Base-by-base conservation (phyloP, 495 filamentous ascomycete genomes). In the Penicillium robsamsonii region DNA sequence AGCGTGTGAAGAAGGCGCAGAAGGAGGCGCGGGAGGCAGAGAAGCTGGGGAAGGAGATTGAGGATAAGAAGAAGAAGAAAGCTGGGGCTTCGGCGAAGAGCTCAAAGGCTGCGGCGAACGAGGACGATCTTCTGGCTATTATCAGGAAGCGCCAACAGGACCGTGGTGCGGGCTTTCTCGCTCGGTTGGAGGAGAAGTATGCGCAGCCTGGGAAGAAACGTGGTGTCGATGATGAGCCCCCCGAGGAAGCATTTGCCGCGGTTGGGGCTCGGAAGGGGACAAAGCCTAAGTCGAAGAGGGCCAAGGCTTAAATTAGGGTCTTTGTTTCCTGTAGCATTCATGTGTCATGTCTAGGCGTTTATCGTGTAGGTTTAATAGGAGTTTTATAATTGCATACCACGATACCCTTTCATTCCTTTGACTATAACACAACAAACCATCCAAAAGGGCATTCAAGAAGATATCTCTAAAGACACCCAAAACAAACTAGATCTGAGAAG, bases 1-100 rank as follows among this genome's bases (percentile, higher is more conserved):
- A 77, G 58, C 79, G 92, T 22, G 68, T 87, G 58, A 84, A 83
- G 65, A 75, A 70, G 10, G 89, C 88, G 0, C 73, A 79, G 63
- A 76, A 79, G 38, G 87, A 96, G 70, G 83, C 77, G 0, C 76
- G 80, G 44, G 91, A 94, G 70, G 90, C 89, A 0, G 87, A 89
- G 61, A 81, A 84, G 59, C 67, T 84, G 29, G 87, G 85, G 4
- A 86, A 87, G 76, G 81, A 89, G 62, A 60, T 92, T 24, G 87
- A 88, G 2, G 79, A 86, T 11, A 76, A 88, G n/a, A 77, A 74
- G 61, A 75, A 67, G 67, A 71, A 62, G 75, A 77, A 65, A 58
- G 67, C 61, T n/a, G 70, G 62, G 18, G 59, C 24, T 59, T 53
- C 84, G 85, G 60, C 56, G 11, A 69, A 61, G 48, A 42, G 50